Evolutionary conservation across 306 rosid genomes (phyloP).

Genomic region (Malus fusca): DNA sequence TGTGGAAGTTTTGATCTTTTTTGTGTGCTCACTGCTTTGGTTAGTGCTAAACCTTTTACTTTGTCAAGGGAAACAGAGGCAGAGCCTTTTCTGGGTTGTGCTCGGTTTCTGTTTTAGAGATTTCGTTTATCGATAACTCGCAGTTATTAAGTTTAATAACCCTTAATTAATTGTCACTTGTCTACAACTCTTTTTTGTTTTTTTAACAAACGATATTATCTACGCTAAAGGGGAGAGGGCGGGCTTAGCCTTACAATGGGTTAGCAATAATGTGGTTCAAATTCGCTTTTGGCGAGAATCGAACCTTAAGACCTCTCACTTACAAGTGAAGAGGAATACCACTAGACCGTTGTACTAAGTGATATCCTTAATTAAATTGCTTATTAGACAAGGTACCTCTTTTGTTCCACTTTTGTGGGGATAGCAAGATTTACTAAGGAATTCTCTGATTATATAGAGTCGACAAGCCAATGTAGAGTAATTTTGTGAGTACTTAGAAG

Average conservation of each 20-base stretch:
- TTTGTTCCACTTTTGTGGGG: background rate
- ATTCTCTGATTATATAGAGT: background rate
- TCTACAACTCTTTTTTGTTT: background rate
- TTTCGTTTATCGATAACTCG: constrained; percentile 7
- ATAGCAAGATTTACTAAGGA: background rate
- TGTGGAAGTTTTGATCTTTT: background rate
- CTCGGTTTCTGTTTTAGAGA: constrained; percentile 30
- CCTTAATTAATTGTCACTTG: background rate
- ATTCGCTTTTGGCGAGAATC: no score
- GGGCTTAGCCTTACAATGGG: no score
- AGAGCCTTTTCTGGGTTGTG: constrained; percentile 49
- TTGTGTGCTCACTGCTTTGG: constrained; percentile 14
- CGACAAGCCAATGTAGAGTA: background rate
- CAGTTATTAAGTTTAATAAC: background rate
- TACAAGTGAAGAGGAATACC: no score
- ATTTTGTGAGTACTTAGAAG: background rate
- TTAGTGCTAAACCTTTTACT: constrained; percentile 23
- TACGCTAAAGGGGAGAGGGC: no score
- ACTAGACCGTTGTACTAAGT: no score
- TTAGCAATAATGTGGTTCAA: no score
- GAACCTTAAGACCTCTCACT: no score
- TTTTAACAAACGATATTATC: no score
- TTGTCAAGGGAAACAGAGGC: constrained; percentile 37
- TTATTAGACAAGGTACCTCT: background rate
- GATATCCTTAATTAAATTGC: background rate